Conservation (phyloP, 208 protist genomes). For the Leishmania braziliensis region DNA sequence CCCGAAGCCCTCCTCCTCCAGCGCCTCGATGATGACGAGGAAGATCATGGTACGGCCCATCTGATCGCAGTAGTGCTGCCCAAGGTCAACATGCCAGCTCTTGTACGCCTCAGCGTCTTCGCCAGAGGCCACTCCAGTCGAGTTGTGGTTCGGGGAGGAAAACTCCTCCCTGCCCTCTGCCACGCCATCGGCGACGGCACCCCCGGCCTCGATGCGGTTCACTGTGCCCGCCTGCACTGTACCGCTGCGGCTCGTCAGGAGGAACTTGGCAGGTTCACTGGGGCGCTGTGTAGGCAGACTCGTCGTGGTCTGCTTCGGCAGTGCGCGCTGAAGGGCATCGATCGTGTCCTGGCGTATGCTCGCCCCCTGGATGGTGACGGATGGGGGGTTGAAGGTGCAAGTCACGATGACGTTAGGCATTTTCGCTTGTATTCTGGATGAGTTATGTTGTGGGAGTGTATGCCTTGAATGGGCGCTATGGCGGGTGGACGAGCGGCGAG, state of each 20-base stretch:
- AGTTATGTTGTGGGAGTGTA: not conserved
- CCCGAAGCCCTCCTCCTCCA: constrained; percentile 78
- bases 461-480: not conserved
- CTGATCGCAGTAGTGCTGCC: constrained; percentile 87
- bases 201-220: not conserved
- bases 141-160: not conserved
- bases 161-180: constrained; percentile 1
- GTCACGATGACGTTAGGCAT: constrained; percentile 89
- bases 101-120: constrained; percentile 42
- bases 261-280: constrained; percentile 50
- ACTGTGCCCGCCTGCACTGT: constrained; percentile 1
- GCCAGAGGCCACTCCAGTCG: not conserved
- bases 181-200: not conserved
- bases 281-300: constrained; percentile 43
- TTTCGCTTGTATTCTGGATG: not conserved
- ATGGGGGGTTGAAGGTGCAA: constrained; percentile 82
- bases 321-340: constrained; percentile 58
- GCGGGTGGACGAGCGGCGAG: not conserved
- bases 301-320: constrained; percentile 73
- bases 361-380: constrained; percentile 65
- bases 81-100: constrained; percentile 66
- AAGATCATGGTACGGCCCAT: constrained; percentile 67
- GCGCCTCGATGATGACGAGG: constrained; percentile 58
- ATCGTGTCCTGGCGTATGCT: constrained; percentile 81
- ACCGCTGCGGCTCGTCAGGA: constrained; percentile 33